Percentiles rank a stretch among this genome's conserved stretches.
Evolutionary conservation across 371 early-diverging fungal genomes (phyloP).

Genomic region (Mucor lusitanicus): DNA sequence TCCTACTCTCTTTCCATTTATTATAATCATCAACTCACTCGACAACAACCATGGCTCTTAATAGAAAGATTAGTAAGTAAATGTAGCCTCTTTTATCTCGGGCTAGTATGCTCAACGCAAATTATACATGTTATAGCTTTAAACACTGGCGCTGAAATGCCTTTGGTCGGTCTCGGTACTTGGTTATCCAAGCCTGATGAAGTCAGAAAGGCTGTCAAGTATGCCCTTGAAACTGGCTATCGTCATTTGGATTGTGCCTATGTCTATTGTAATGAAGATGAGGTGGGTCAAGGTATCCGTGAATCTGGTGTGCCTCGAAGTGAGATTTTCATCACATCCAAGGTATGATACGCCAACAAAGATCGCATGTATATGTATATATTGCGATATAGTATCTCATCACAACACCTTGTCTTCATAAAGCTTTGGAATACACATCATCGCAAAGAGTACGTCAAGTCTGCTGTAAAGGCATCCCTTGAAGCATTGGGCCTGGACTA

Average conservation of each 20-base stretch:
- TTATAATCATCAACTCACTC: neutral
- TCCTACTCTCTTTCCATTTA: neutral
- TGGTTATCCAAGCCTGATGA: slow-evolving; percentile 62
- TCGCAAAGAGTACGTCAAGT: slow-evolving; percentile 66
- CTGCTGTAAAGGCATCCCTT: slow-evolving; percentile 69
- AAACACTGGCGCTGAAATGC: slow-evolving; percentile 58
- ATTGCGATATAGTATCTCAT: no score
- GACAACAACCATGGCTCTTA: slow-evolving; percentile 17
- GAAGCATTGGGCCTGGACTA: slow-evolving; percentile 78
- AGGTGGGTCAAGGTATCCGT: slow-evolving; percentile 77
- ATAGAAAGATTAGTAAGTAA: slow-evolving; percentile 27
- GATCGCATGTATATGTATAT: no score
- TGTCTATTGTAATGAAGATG: slow-evolving; percentile 81
- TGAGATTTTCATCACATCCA: slow-evolving; percentile 86
- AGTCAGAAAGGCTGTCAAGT: slow-evolving; percentile 60
- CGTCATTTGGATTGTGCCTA: slow-evolving; percentile 79
- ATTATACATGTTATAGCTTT: slow-evolving; percentile 29
- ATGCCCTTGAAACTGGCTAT: slow-evolving; percentile 64
- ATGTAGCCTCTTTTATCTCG: neutral
- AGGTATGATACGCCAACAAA: slow-evolving; percentile 52
- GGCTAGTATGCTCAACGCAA: no score
- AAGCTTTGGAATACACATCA: slow-evolving; percentile 86
- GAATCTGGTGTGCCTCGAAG: slow-evolving; percentile 63
- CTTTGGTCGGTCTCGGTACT: slow-evolving; percentile 58
- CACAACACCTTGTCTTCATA: neutral